Base-by-base conservation (phyloP, 805 yeast genomes). In the Kuraishia hungarica region DNA sequence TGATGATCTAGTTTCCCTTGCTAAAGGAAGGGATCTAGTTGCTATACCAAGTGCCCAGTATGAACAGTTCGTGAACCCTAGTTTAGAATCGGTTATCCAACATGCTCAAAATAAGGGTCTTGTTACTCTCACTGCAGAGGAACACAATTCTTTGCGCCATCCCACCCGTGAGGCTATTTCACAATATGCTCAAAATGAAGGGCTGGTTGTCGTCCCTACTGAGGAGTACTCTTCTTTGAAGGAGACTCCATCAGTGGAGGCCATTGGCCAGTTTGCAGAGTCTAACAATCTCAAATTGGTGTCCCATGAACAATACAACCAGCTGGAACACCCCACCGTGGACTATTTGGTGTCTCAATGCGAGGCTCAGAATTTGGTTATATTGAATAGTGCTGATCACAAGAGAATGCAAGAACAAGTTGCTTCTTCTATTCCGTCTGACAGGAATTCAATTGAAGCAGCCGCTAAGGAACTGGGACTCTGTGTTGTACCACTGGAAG, bases 11-110 rank as follows among this genome's bases (percentile, higher is more conserved):
- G 57, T 59, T 43, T 52, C 60, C 22, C 60, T 56, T 52, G 74
- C 78, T 0, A 51, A 54, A n/a, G 68, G 62, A 10, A 59, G 66
- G 53, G 75, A 73, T 1, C 62, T 73, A 35, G 65, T 67, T 24
- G 63, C 74, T 21, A 63, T 79, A 15, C 64, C 74, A 0, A 63
- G 64, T 39, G 70, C 70, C 11, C 72, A 74, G 39, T 63, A 66
- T 48, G 66, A 68, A 4, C 17, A 61, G 3, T 47, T 62, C 56
- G 53, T n/a, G 17, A 53, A 22, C 19, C 55, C 52, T 11, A 39
- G 20, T 23, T 17, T 21, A 39, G 50, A 53, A 8, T 49, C 28
- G 19, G n/a, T 49, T 17, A 35, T 8, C 4, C 24, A n/a, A 3
- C 23, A 28, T 6, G 43, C 50, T 21, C 54, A 21, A 6, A 15